These are phyloP conservation scores for Lizonia empirigonia DNA, from an alignment of 2,329 filamentous ascomycete genomes.

Conservation along the genomic window DNA sequence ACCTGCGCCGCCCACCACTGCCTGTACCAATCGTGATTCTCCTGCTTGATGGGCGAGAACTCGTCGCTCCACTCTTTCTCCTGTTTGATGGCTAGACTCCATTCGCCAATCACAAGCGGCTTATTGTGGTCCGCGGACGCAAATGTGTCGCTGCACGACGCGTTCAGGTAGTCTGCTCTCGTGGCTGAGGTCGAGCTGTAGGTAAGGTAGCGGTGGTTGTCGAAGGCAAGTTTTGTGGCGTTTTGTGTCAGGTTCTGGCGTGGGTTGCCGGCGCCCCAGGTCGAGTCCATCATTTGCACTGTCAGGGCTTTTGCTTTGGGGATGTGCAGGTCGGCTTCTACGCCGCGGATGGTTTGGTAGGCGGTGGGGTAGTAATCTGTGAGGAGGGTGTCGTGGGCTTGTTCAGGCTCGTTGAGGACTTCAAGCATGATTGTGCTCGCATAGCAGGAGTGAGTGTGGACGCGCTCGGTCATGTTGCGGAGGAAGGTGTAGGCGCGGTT, in stretches of 20 bases:
- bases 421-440: conserved; percentile 64
- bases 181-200: conserved; percentile 51
- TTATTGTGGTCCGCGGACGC: conserved; percentile 44
- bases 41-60: conserved; percentile 47
- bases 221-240: conserved; percentile 55
- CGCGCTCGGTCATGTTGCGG: conserved; percentile 59
- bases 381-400: conserved; percentile 35
- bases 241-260: conserved; percentile 52
- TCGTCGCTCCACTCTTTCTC: conserved; percentile 54
- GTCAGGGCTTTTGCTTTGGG: conserved; percentile 56
- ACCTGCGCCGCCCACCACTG: conserved; percentile 64
- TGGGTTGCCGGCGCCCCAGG: conserved; percentile 64
- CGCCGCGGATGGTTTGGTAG: conserved; percentile 53
- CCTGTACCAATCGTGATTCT: conserved; percentile 58
- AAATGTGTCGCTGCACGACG: conserved; percentile 56
- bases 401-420: conserved; percentile 59
- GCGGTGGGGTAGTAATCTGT: conserved; percentile 57
- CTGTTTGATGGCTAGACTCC: conserved; percentile 60
- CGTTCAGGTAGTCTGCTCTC: conserved; percentile 55
- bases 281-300: conserved; percentile 59
- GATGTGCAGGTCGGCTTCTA: conserved; percentile 55
- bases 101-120: conserved; percentile 65
- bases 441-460: conserved; percentile 58
- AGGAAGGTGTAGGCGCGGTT: conserved; percentile 61
- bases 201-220: conserved; percentile 65